phyloP scores from a whole-genome alignment of 2,329 filamentous ascomycete species.

The Sclerotinia sclerotiorum region DNA sequence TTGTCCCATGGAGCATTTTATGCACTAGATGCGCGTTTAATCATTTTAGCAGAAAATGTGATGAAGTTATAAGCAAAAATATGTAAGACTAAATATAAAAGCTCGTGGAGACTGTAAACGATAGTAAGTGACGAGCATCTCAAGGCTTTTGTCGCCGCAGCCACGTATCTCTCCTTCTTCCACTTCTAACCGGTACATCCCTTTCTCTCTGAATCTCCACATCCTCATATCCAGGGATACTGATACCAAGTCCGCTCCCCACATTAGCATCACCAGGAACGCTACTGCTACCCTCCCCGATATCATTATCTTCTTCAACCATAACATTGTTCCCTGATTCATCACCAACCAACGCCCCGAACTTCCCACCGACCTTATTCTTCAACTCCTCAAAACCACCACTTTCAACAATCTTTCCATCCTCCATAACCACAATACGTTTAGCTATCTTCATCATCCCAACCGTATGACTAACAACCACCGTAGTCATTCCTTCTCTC shows the following conservation, averaged over 20 bases:
- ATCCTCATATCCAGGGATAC: neutral
- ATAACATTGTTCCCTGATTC: neutral
- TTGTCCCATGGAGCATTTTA: neutral
- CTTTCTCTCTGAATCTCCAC: neutral
- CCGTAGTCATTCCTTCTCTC: slow-evolving; percentile 60
- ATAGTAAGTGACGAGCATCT: neutral
- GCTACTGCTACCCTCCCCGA: slow-evolving; percentile 5
- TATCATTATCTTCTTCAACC: slow-evolving; percentile 1
- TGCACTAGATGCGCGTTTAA: neutral
- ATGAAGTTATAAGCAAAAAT: neutral
- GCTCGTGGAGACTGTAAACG: neutral
- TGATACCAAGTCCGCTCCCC: neutral
- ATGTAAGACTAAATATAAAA: neutral
- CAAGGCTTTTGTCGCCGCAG: neutral
- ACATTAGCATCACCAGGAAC: neutral
- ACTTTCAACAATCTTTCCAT: slow-evolving; percentile 62
- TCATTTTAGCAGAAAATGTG: neutral
- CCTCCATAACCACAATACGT: slow-evolving; percentile 71
- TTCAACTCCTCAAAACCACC: slow-evolving; percentile 64
- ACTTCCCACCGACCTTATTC: slow-evolving; percentile 28
- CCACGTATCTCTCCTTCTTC: slow-evolving; percentile 16
- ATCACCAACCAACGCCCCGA: slow-evolving; percentile 32
- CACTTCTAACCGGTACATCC: neutral
- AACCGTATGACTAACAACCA: slow-evolving; percentile 77
- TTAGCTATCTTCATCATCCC: slow-evolving; percentile 87